phyloP scores from a whole-genome alignment of 176 grass and related monocot genomes.

The Phoenix roebelenii region DNA sequence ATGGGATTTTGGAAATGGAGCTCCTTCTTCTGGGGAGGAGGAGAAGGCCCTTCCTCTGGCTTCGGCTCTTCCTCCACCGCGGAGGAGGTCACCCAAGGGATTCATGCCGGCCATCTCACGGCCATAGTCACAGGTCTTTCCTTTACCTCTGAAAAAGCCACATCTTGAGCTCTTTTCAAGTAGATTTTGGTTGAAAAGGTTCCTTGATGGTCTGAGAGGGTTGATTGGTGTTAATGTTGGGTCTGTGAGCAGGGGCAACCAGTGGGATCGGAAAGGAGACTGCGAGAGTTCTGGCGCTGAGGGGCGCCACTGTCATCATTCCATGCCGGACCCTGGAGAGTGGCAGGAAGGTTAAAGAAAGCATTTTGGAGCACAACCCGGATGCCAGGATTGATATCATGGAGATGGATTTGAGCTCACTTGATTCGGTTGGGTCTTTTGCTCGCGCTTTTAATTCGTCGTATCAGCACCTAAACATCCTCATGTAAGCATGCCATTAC shows the following conservation, averaged over 20 bases:
- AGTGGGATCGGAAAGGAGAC: constrained; percentile 6
- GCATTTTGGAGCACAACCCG: neutral
- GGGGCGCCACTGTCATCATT: neutral
- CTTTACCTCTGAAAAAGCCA: too few species aligned
- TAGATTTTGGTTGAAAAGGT: too few species aligned
- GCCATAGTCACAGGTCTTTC: constrained; percentile 68
- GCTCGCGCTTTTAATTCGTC: neutral
- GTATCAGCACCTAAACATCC: neutral
- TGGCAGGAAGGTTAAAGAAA: neutral
- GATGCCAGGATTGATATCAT: neutral
- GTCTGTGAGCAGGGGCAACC: neutral
- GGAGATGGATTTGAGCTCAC: constrained; percentile 2
- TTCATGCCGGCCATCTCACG: constrained; percentile 54
- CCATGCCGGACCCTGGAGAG: neutral
- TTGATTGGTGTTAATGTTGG: too few species aligned
- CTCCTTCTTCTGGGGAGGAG: constrained; percentile 8
- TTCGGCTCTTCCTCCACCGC: constrained; percentile 51
- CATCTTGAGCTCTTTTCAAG: too few species aligned
- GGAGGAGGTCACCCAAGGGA: constrained; percentile 60
- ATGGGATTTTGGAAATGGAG: too few species aligned
- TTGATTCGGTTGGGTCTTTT: neutral
- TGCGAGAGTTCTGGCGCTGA: neutral
- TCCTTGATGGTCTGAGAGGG: too few species aligned
- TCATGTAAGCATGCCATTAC: constrained; percentile 2
- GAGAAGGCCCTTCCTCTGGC: constrained; percentile 26